A percentile compares a stretch with the other conserved stretches of the same genome.
phyloP scores from a whole-genome alignment of 176 grass and related monocot species.

The Puccinellia tenuiflora region DNA sequence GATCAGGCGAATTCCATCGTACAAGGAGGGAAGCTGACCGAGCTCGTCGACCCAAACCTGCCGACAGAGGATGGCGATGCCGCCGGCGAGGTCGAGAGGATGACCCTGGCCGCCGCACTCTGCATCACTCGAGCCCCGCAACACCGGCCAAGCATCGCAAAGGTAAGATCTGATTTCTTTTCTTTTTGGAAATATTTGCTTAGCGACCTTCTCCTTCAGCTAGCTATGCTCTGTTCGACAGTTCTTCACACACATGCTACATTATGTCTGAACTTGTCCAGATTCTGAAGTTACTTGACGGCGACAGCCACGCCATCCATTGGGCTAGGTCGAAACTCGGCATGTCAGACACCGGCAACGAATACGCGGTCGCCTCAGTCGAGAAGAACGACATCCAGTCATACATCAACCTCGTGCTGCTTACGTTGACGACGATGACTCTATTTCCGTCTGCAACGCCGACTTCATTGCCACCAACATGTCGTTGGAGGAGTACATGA shows the following conservation, averaged over 20 bases:
- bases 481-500: slow-evolving; percentile 77
- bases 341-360: background rate
- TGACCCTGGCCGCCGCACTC: slow-evolving; percentile 67
- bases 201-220: background rate
- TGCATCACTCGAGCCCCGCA: slow-evolving; percentile 53
- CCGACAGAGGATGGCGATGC: background rate
- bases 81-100: slow-evolving; percentile 47
- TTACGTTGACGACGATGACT: slow-evolving; percentile 62
- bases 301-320: slow-evolving; percentile 39
- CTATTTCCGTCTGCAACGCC: slow-evolving; percentile 34
- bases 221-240: background rate
- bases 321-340: slow-evolving; percentile 50
- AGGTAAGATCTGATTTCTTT: slow-evolving; percentile 25
- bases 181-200: background rate
- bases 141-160: slow-evolving; percentile 52
- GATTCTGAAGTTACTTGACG: slow-evolving; percentile 63
- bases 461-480: slow-evolving; percentile 49
- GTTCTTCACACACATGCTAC: background rate
- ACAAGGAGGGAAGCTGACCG: slow-evolving; percentile 39
- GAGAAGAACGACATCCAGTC: slow-evolving; percentile 61
- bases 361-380: background rate
- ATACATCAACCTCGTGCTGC: slow-evolving; percentile 75
- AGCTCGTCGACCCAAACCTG: slow-evolving; percentile 54
- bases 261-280: background rate
- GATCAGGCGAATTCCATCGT: slow-evolving; percentile 48